A percentile compares a stretch with the other conserved stretches of the same genome.
phyloP scores from a whole-genome alignment of 306 rosid species.

The Quercus wislizeni region DNA sequence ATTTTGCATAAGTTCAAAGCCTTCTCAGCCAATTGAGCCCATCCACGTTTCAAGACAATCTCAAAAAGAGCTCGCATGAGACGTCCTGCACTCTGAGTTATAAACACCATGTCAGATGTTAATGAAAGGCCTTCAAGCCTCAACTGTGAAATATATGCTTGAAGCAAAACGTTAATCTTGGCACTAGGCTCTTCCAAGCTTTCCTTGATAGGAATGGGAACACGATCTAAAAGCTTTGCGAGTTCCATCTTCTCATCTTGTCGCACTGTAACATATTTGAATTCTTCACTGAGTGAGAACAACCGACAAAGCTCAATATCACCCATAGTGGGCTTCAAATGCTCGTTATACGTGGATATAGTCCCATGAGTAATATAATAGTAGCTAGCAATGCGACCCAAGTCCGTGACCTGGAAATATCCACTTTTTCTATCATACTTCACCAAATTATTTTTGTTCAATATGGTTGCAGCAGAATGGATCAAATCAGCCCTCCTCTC shows the following conservation, averaged over 20 bases:
- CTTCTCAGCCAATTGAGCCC: conserved; percentile 94
- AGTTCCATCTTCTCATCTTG: conserved; percentile 95
- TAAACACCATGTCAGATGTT: conserved; percentile 93
- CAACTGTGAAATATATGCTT: conserved; percentile 85
- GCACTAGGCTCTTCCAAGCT: conserved; percentile 98
- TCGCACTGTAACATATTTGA: conserved; percentile 86
- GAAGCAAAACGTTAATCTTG: conserved; percentile 86
- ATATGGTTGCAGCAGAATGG: conserved; percentile 82
- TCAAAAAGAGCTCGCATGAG: conserved; percentile 95
- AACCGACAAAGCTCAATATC: conserved; percentile 86
- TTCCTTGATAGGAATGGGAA: conserved; percentile 95
- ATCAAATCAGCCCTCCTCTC: conserved; percentile 96
- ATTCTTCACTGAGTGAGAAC: conserved; percentile 95
- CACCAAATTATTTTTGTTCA: conserved; percentile 80
- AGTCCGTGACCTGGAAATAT: conserved; percentile 90
- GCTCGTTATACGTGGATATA: conserved; percentile 85
- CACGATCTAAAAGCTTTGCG: conserved; percentile 83
- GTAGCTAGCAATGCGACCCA: conserved; percentile 97
- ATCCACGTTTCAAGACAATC: conserved; percentile 84
- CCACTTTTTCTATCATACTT: conserved; percentile 95
- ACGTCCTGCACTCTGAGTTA: conserved; percentile 98
- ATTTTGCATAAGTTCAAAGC: conserved; percentile 90
- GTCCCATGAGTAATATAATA: conserved; percentile 92
- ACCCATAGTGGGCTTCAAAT: conserved; percentile 96
- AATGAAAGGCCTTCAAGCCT: conserved; percentile 90